phyloP scores from a whole-genome alignment of 148 eudicot species.

The Persicaria maculosa region DNA sequence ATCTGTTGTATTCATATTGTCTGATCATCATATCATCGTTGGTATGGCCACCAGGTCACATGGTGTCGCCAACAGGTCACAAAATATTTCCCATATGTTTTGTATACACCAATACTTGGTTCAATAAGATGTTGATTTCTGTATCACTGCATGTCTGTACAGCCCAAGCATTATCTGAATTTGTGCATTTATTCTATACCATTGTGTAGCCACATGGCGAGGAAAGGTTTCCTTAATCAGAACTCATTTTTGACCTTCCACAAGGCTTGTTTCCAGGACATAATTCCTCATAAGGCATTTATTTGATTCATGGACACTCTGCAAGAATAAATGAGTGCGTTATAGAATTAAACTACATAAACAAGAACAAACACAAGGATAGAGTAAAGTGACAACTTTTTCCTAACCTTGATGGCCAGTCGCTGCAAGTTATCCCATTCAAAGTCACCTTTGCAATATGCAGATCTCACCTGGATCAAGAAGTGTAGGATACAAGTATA shows the following conservation, averaged over 20 bases:
- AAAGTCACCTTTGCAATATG: conserved; percentile 78
- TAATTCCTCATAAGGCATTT: conserved; percentile 88
- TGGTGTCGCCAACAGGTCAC: too few relatives aligned
- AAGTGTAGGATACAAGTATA: background rate
- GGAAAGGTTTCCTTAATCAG: background rate
- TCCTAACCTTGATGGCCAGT: conserved; percentile 46
- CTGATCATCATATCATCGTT: too few relatives aligned
- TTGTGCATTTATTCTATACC: too few relatives aligned
- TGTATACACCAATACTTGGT: too few relatives aligned
- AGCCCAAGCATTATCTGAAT: too few relatives aligned
- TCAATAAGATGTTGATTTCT: too few relatives aligned
- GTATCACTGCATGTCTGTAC: too few relatives aligned
- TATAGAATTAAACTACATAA: background rate
- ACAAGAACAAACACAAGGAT: background rate
- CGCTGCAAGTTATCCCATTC: conserved; percentile 88
- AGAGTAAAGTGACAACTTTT: background rate
- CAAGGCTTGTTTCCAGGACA: conserved; percentile 64
- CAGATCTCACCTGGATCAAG: conserved; percentile 71
- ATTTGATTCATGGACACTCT: conserved; percentile 73
- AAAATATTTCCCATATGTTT: too few relatives aligned
- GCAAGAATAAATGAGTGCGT: conserved; percentile 18
- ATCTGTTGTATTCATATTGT: too few relatives aligned
- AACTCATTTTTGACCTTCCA: conserved; percentile 28
- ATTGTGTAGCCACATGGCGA: too few relatives aligned
- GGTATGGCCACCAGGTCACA: too few relatives aligned